Base-by-base conservation (phyloP, 345 rosid genomes). In the Hevea brasiliensis region DNA sequence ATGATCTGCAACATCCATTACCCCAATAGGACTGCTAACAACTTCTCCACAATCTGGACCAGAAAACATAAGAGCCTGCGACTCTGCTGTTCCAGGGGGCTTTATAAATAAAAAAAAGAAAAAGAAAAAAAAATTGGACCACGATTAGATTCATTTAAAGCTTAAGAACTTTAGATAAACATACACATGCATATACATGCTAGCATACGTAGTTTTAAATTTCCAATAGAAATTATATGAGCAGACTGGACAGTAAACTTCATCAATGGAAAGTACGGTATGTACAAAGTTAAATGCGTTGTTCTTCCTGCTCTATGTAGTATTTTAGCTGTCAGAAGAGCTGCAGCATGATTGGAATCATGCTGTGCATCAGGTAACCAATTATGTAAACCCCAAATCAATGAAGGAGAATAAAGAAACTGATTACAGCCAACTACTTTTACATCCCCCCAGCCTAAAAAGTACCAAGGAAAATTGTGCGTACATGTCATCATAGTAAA, bases 1-100 rank as follows among this genome's bases (percentile, higher is more conserved):
- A 75, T 86, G 92, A 75, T 91, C 98, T 56, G 89, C 82, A 79
- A 80, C 89, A 87, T 95, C 97, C 84, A 91, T 86, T 76, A 82
- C 82, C 73, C 87, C 90, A 63, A 81, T 80, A 12, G 98, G 97
- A 88, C 96, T 93, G 77, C 86, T 80, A 72, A 89, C 92, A 51
- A 89, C 86, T 85, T 88, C 94, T 78, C 90, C 93, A 80, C 87
- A 80, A 77, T 92, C 98, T 67, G 96, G 87, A 72, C 83, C 83
- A 74, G 97, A 88, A 79, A 92, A 85, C 80, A 92, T 80, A 79
- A 89, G 87, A 63, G 96, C 83, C 76, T 93, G 92, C 23, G 94
- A 93, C 86, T 93, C 99, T 67, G 99, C 98, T 82, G 98, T 93
- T 84, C 99, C 99, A 47, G 99, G 99, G 70, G 99, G 99, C 99